Evolutionary conservation across 192 early-diverging fungal genomes (phyloP), one percentile per base, ranked within the genome.

Genomic region (Glomus cerebriforme): DNA sequence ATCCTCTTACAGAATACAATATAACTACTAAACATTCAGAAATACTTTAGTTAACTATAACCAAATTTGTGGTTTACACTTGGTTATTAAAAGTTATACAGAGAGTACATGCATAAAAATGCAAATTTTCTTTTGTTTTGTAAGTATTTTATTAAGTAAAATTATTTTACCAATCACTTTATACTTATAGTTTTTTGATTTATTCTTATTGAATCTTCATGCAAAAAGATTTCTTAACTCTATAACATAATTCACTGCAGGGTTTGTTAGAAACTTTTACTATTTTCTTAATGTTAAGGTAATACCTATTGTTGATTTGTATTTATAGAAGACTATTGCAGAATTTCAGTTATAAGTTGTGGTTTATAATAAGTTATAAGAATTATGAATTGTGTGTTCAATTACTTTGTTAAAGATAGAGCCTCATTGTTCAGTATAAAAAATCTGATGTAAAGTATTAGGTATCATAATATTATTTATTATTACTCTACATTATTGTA

Each of bases 1-100:
- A 78, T 67, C n/a, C 76, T 78, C 76, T 78, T 39, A 67, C 66
- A 67, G 76, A 78, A 78, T 63, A 67, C 76, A 78, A 63, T 78
- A 78, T 67, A 29, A 67, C 64, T 78, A 54, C 64, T 43, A 34
- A 69, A 3, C 26, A n/a, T 45, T 78, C 76, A 22, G 76, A 78
- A 63, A 2, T 67, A 78, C 76, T 67, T 22, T 31, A 32, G 76
- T 77, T 77, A 77, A 66, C 59, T 39, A 37, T 24, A 43, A 77
- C 35, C 66, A 26, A 54, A 19, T 63, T 39, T 78, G 64, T 78
- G 66, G 76, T 63, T 78, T 63, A 32, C 43, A 27, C 64, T 66
- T 67, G 76, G 76, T 54, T 78, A 15, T 78, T 63, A 78, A 78
- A 63, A 65, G 63, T 78, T 78, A 67, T 78, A 78, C 49, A 45